phyloP scores from a whole-genome alignment of 768 basidiomycete genomes.

The Boletus subparvulus region DNA sequence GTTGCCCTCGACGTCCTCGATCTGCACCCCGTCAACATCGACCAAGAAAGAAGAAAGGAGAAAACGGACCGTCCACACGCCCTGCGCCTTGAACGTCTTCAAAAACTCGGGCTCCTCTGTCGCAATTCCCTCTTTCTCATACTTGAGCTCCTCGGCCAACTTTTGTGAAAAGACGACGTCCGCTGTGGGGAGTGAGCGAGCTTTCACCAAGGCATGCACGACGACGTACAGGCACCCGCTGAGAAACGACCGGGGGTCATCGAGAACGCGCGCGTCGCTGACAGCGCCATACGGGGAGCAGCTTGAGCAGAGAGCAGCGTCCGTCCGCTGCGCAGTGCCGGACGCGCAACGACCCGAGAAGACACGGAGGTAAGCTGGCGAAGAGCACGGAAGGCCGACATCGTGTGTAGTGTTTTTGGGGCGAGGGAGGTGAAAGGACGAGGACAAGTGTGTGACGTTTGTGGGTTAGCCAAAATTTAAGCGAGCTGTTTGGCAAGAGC shows the following conservation, averaged over 20 bases:
- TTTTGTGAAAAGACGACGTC: constrained; percentile 75
- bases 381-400: constrained; percentile 65
- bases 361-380: constrained; percentile 53
- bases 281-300: constrained; percentile 15
- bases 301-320: constrained; percentile 13
- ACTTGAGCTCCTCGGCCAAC: constrained; percentile 79
- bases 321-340: constrained; percentile 24
- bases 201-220: too few relatives aligned
- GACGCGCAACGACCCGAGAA: constrained; percentile 35
- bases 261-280: constrained; percentile 42
- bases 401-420: constrained; percentile 25
- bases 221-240: constrained; percentile 43
- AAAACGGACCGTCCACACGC: constrained; percentile 68
- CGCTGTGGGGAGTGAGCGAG: constrained; percentile 39
- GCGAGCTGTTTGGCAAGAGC: constrained; percentile 34
- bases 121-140: constrained; percentile 65
- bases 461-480: constrained; percentile 23
- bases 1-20: constrained; percentile 66
- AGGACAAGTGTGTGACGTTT: neutral
- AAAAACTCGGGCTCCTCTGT: constrained; percentile 70
- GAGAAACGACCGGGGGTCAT: constrained; percentile 39
- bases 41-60: too few relatives aligned
- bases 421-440: neutral
- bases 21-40: constrained; percentile 36
- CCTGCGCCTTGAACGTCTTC: constrained; percentile 66